Percentiles rank a stretch among this genome's conserved stretches.
Conservation (phyloP, 139 green algal genomes). For the Yamagishiella unicocca region DNA sequence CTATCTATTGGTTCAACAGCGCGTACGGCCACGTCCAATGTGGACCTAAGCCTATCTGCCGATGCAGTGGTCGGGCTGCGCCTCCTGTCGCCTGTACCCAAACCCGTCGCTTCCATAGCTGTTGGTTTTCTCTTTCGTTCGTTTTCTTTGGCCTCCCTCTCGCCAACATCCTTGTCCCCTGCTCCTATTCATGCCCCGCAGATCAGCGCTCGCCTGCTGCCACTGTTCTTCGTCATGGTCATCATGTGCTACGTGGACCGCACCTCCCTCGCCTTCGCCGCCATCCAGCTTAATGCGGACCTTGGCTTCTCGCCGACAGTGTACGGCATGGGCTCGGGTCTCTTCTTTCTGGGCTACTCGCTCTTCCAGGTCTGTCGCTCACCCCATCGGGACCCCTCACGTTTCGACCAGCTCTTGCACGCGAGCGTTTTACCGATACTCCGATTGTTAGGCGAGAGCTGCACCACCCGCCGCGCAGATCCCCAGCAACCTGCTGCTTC, state of each 20-base stretch:
- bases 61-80: too few species aligned
- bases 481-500: slow-evolving; percentile 64
- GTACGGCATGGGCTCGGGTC: slow-evolving; percentile 78
- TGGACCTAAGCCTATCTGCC: too few species aligned
- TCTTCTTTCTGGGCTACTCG: slow-evolving; percentile 77
- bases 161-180: too few species aligned
- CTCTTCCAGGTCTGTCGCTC: slow-evolving; percentile 26
- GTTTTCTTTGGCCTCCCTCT: too few species aligned
- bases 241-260: slow-evolving; percentile 65
- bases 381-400: too few species aligned
- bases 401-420: too few species aligned
- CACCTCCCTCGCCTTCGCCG: slow-evolving; percentile 81
- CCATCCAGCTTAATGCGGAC: slow-evolving; percentile 76
- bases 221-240: slow-evolving; percentile 40
- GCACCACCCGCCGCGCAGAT: slow-evolving; percentile 50
- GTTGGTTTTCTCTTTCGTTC: too few species aligned
- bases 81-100: too few species aligned
- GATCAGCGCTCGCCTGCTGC: slow-evolving; percentile 13
- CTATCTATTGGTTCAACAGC: too few species aligned
- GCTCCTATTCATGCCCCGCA: too few species aligned
- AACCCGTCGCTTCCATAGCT: too few species aligned
- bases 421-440: not conserved
- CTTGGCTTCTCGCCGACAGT: slow-evolving; percentile 71
- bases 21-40: too few species aligned
- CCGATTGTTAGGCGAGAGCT: not conserved